Evolutionary conservation across 108 stramenopile genomes (phyloP).

Genomic region (Pseudonitzschia multiseries): DNA sequence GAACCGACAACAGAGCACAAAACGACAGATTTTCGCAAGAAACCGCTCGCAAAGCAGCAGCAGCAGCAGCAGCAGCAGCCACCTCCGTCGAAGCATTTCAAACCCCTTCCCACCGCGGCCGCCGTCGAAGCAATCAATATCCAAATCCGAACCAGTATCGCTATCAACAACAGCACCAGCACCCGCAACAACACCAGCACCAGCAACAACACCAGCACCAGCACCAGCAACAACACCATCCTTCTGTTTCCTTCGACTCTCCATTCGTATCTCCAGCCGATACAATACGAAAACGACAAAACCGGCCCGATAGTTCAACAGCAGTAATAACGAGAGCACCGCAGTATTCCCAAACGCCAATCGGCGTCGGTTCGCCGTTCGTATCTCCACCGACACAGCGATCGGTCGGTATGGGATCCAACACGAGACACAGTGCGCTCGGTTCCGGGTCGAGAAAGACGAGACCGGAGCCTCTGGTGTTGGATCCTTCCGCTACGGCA

Average conservation of each 20-base stretch:
- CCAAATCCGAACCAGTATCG: no score
- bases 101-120: not conserved
- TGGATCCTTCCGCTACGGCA: slow-evolving; percentile 27
- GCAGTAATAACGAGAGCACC: not conserved
- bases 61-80: not conserved
- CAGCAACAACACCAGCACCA: no score
- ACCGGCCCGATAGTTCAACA: not conserved
- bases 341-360: not conserved
- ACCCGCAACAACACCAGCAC: no score
- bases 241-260: slow-evolving; percentile 2
- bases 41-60: not conserved
- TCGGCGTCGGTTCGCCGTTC: slow-evolving; percentile 18
- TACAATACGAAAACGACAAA: not conserved
- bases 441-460: not conserved
- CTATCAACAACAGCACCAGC: not conserved
- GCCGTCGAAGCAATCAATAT: not conserved
- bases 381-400: slow-evolving; percentile 20
- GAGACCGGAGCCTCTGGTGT: slow-evolving; percentile 30
- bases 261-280: slow-evolving; percentile 21
- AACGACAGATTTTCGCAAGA: not conserved
- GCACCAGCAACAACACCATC: not conserved
- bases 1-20: no score
- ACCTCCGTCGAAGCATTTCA: not conserved
- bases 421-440: not conserved
- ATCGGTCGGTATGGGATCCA: not conserved